Conservation (phyloP, 176 grass and related monocot genomes). For the Dactylis glomerata region DNA sequence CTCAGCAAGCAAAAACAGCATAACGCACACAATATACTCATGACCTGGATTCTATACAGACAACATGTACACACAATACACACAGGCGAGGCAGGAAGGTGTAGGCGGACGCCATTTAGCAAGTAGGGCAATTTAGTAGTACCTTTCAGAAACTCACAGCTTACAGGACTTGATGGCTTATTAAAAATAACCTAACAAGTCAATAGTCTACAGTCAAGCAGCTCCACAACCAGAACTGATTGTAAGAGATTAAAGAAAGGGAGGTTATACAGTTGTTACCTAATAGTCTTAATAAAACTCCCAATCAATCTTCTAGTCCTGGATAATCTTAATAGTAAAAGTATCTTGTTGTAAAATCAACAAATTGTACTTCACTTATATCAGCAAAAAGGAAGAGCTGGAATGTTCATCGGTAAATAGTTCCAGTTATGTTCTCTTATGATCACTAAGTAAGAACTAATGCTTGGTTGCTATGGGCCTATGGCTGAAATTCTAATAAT, state of each 20-base stretch:
- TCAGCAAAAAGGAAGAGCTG: background rate
- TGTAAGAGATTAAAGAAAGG: background rate
- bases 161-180: background rate
- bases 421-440: background rate
- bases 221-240: background rate
- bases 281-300: background rate
- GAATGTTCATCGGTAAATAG: background rate
- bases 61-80: background rate
- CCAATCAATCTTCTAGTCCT: background rate
- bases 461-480: constrained; percentile 10
- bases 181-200: background rate
- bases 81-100: background rate
- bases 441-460: background rate
- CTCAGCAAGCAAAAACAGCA: background rate
- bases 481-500: background rate
- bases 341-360: too few relatives aligned
- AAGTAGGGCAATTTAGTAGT: background rate
- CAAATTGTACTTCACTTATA: too few relatives aligned
- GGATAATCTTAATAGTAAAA: background rate
- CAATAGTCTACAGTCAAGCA: background rate
- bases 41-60: background rate
- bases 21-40: background rate
- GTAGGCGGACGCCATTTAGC: background rate
- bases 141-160: background rate
- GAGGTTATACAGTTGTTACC: background rate